phyloP scores from a whole-genome alignment of 2,329 filamentous ascomycete species.

The Sclerotinia trifoliorum region DNA sequence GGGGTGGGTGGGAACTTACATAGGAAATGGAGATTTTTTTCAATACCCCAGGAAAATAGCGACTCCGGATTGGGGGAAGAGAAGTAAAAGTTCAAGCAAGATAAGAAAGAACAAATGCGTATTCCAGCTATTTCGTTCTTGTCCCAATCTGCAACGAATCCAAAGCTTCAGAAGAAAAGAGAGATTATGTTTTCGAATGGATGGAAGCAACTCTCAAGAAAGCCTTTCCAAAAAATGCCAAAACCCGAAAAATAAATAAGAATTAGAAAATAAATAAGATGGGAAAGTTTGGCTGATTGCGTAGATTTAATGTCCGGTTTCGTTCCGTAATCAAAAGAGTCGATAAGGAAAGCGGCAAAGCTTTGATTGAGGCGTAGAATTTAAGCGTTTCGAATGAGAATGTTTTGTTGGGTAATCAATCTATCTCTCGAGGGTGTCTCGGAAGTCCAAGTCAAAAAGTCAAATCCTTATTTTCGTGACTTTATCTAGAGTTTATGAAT shows the following conservation, averaged over 20 bases:
- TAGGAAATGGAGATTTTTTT: conserved; percentile 1
- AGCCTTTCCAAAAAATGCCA: not conserved
- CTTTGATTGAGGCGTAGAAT: not conserved
- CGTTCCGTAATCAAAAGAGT: conserved; percentile 38
- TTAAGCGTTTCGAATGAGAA: conserved; percentile 16
- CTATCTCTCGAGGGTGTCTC: conserved; percentile 26
- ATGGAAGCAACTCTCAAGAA: not conserved
- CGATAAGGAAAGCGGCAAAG: conserved; percentile 26
- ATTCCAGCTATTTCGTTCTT: conserved; percentile 13
- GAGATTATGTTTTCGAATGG: not conserved
- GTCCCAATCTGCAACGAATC: not conserved
- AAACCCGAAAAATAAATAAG: conserved; percentile 3
- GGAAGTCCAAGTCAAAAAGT: conserved; percentile 31
- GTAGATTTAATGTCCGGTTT: conserved; percentile 27
- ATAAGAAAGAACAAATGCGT: conserved; percentile 15
- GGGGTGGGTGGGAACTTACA: not conserved
- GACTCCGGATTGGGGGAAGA: not conserved
- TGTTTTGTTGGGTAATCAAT: conserved; percentile 17
- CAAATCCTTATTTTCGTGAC: conserved; percentile 26
- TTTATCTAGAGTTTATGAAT: conserved; percentile 28
- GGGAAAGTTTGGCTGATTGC: conserved; percentile 13
- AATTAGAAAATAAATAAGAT: conserved; percentile 15
- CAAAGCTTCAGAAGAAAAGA: not conserved
- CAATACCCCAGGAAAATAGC: conserved; percentile 5
- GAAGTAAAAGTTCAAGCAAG: too few species aligned